Conservation (phyloP, 257 asterid species). For the Rubia yunnanensis region DNA sequence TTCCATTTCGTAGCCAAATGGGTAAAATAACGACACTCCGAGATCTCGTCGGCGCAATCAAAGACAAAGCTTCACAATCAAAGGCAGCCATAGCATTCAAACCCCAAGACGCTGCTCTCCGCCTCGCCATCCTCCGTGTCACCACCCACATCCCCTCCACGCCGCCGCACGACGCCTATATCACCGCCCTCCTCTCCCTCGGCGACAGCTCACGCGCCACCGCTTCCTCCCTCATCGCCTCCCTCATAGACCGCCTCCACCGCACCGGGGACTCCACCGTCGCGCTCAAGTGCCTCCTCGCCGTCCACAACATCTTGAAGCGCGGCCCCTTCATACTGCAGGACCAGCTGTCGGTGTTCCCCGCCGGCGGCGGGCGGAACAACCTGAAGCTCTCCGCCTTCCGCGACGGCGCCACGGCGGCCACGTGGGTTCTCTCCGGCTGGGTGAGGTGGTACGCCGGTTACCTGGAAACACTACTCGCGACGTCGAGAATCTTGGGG, state of each 20-base stretch:
- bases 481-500: constrained; percentile 48
- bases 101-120: constrained; percentile 34
- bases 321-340: constrained; percentile 87
- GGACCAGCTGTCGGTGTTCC: constrained; percentile 71
- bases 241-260: constrained; percentile 77
- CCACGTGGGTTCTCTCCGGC: constrained; percentile 45
- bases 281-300: constrained; percentile 61
- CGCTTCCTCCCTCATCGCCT: constrained; percentile 49
- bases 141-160: constrained; percentile 57
- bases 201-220: constrained; percentile 71
- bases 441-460: constrained; percentile 85
- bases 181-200: constrained; percentile 47
- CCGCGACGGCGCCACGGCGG: constrained; percentile 54
- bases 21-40: constrained; percentile 23
- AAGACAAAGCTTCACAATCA: constrained; percentile 41
- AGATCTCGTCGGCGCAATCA: constrained; percentile 36
- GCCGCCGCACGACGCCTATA: constrained; percentile 36
- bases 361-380: constrained; percentile 60
- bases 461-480: constrained; percentile 52
- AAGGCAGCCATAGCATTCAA: constrained; percentile 50
- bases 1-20: constrained; percentile 9
- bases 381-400: constrained; percentile 64
- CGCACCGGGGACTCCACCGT: constrained; percentile 59
- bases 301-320: constrained; percentile 52
- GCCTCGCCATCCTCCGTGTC: constrained; percentile 66